Base-by-base conservation (phyloP, 2,329 filamentous ascomycete species). In the Colletotrichum lini region DNA sequence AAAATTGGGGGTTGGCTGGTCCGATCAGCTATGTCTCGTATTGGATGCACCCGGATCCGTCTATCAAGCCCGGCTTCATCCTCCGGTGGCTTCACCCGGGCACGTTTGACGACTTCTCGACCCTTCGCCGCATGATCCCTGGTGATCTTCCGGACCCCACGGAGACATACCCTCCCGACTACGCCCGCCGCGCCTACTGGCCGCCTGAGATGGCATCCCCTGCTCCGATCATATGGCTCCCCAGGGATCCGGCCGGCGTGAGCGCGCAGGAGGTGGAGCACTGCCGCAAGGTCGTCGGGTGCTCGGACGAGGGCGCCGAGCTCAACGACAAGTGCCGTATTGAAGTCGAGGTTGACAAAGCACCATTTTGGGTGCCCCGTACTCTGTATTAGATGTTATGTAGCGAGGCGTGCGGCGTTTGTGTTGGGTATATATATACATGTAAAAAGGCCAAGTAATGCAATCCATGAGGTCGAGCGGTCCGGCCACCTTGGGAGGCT, bases 41-140 rank as follows among this genome's bases (percentile, higher is more conserved):
- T 26, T 78, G 78, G 53, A 67, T 77, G 2, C 73, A 76, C 7
- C 76, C 80, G 5, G 72, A 75, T 1, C 75, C 74, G 30, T 75
- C 79, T 47, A 63, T 75, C 2, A 72, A 77, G 1, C 83, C 83
- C 16, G 88, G 88, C 70, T 80, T 92, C 59, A 74, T 94, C 60
- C 80, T 85, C 53, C 90, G 90, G 73, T 97, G 93, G 84, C 82
- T 97, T 66, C 92, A 93, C 74, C 95, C 95, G 0, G 93, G 95
- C 82, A 86, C 90, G 61, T 93, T 95, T 79, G 86, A 90, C 74
- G 90, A 94, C 81, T 97, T 96, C 78, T 62, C 65, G 79, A 81
- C 59, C 76, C 84, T 72, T 82, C 87, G 1, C 5, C 75, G 63
- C 44, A 49, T 56, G 52, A 67, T 77, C 7, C 74, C 76, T 2